Percentiles rank a stretch among this genome's conserved stretches.
Conservation (phyloP, 2,329 filamentous ascomycete genomes). For the Cryphonectria parasitica region DNA sequence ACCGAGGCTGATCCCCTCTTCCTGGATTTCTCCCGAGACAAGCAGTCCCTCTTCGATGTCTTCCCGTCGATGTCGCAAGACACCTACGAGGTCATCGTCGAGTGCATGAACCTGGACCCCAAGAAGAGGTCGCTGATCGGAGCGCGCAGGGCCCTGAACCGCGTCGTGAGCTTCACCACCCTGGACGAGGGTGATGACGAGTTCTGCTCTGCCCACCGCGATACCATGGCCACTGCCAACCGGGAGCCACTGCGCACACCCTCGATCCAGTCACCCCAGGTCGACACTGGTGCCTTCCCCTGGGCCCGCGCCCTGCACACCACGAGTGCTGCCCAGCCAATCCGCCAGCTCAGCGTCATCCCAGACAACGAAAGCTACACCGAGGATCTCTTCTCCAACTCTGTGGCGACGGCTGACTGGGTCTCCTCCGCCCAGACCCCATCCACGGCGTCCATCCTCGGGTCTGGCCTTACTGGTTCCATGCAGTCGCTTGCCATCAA, state of each 20-base stretch:
- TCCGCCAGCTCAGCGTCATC: constrained; percentile 86
- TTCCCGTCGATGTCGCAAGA: constrained; percentile 99
- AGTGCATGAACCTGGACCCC: constrained; percentile 91
- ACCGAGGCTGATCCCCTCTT: constrained; percentile 91
- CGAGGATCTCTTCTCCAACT: constrained; percentile 84
- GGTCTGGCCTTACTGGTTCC: constrained; percentile 80
- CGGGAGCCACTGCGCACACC: constrained; percentile 94
- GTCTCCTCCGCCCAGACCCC: constrained; percentile 77
- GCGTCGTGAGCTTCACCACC: constrained; percentile 88
- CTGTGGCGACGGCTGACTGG: constrained; percentile 72
- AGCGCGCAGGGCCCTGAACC: constrained; percentile 76
- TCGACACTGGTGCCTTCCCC: constrained; percentile 84
- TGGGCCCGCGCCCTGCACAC: constrained; percentile 91
- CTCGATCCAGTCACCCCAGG: constrained; percentile 84
- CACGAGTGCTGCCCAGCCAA: constrained; percentile 64
- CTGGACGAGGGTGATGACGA: constrained; percentile 90
- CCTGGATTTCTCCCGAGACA: constrained; percentile 89
- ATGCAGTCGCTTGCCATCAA: constrained; percentile 73
- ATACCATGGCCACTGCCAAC: constrained; percentile 81
- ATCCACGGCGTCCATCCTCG: constrained; percentile 81
- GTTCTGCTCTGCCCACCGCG: constrained; percentile 83
- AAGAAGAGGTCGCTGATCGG: constrained; percentile 81
- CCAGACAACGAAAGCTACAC: constrained; percentile 77
- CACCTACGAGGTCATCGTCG: constrained; percentile 89
- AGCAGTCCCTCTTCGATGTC: constrained; percentile 95